These are phyloP conservation scores for Hysterangium stoloniferum DNA, from an alignment of 768 basidiomycete species.

Conservation along the genomic window DNA sequence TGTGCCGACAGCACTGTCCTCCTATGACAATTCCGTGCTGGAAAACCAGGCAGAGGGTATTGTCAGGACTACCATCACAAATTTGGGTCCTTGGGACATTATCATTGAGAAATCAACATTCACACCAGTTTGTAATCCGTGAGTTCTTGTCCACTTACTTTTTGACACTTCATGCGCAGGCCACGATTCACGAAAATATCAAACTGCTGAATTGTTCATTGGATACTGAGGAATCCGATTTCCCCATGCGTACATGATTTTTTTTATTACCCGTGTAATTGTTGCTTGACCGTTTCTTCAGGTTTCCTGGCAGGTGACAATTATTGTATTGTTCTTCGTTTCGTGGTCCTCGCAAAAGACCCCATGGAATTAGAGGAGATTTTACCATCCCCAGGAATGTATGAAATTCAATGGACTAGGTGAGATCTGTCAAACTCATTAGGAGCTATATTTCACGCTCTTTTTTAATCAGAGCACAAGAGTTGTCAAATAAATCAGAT, in stretches of 20 bases:
- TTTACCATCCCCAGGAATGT: constrained; percentile 48
- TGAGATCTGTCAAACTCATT: constrained; percentile 19
- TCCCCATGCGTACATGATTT: constrained; percentile 34
- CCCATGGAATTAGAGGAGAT: constrained; percentile 26
- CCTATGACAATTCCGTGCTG: constrained; percentile 42
- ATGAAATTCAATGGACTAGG: constrained; percentile 62
- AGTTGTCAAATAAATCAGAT: too few species aligned
- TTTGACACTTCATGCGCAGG: constrained; percentile 1
- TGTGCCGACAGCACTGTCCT: constrained; percentile 44
- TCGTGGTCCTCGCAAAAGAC: constrained; percentile 39
- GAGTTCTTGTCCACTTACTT: neutral
- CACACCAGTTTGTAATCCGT: constrained; percentile 37
- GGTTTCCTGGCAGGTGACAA: constrained; percentile 38
- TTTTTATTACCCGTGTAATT: constrained; percentile 25
- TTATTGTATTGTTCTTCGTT: constrained; percentile 47
- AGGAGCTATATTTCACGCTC: neutral
- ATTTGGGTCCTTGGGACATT: constrained; percentile 48
- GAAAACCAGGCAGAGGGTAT: constrained; percentile 50
- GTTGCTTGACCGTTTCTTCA: constrained; percentile 28
- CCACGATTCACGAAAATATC: constrained; percentile 31
- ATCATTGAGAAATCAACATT: constrained; percentile 43
- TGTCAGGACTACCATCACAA: constrained; percentile 44
- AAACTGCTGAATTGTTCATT: constrained; percentile 47
- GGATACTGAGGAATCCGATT: constrained; percentile 34
- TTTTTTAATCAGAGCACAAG: neutral